Conservation (phyloP, 1,139 yeast species). For the Meyerozyma carpophila region DNA sequence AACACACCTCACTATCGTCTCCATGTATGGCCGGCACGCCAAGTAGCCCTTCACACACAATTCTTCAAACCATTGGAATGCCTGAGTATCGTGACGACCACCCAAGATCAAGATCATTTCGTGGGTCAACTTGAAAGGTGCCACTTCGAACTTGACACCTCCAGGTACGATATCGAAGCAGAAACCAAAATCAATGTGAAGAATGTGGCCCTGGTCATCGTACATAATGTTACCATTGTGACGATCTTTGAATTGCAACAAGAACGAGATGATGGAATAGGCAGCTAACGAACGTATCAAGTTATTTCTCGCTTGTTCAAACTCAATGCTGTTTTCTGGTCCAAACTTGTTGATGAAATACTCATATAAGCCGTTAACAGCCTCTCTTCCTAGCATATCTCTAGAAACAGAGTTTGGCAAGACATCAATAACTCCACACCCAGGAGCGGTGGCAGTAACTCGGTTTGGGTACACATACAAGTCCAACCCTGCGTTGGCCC, state of each 20-base stretch:
- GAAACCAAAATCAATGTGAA: constrained; percentile 97
- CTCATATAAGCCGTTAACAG: constrained; percentile 93
- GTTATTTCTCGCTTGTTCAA: constrained; percentile 86
- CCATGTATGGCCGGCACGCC: constrained; percentile 86
- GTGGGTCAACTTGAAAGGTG: constrained; percentile 92
- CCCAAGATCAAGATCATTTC: constrained; percentile 98
- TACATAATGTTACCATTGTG: constrained; percentile 99
- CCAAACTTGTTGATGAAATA: constrained; percentile 92
- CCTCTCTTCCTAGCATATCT: constrained; percentile 98
- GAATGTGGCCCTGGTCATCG: constrained; percentile 88
- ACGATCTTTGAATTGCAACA: constrained; percentile 93
- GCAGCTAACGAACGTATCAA: constrained; percentile 94
- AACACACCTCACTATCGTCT: constrained; percentile 78
- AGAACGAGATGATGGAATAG: constrained; percentile 86
- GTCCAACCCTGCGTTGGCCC: constrained; percentile 85
- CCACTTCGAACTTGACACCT: constrained; percentile 95
- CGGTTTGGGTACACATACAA: constrained; percentile 88
- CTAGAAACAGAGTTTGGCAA: constrained; percentile 91
- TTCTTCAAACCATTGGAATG: constrained; percentile 92
- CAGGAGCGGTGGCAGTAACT: constrained; percentile 98
- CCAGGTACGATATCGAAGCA: constrained; percentile 99
- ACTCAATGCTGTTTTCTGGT: constrained; percentile 83
- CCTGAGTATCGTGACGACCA: constrained; percentile 77
- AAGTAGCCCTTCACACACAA: constrained; percentile 89
- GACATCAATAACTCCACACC: constrained; percentile 98